Evolutionary conservation across 129 eudicot species (phyloP).

Genomic region (Chrysanthemum lavandulifolium): DNA sequence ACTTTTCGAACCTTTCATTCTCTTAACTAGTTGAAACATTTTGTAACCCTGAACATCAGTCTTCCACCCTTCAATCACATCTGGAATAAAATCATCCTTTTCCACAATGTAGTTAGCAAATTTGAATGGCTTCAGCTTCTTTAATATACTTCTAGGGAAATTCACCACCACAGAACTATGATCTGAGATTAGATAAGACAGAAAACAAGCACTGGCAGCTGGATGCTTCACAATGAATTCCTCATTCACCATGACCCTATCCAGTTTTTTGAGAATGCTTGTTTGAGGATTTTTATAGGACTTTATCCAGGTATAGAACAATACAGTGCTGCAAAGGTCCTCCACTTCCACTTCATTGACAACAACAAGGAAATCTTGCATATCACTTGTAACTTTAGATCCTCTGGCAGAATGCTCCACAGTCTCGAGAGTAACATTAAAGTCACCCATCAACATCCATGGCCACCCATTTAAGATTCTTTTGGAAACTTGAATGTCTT

Average conservation of each 20-base stretch:
- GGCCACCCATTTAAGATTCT: background rate
- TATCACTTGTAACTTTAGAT: background rate
- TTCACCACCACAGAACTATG: background rate
- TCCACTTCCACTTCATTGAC: too few species aligned
- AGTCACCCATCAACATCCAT: background rate
- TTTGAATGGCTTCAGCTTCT: background rate
- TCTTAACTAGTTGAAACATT: too few species aligned
- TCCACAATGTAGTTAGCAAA: too few species aligned
- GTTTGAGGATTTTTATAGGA: too few species aligned
- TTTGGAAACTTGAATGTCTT: too few species aligned
- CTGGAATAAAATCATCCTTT: background rate
- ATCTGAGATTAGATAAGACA: background rate
- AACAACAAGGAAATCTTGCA: background rate
- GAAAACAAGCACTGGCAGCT: background rate
- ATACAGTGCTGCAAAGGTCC: background rate
- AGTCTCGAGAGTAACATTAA: background rate
- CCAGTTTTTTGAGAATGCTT: background rate
- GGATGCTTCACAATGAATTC: background rate
- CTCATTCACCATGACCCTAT: background rate
- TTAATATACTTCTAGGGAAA: background rate
- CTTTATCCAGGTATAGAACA: background rate
- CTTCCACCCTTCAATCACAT: background rate
- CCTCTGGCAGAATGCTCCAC: background rate
- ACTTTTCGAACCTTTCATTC: background rate
- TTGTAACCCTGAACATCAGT: background rate